Base-by-base conservation (phyloP, 257 asterid species). In the Capsicum pubescens region DNA sequence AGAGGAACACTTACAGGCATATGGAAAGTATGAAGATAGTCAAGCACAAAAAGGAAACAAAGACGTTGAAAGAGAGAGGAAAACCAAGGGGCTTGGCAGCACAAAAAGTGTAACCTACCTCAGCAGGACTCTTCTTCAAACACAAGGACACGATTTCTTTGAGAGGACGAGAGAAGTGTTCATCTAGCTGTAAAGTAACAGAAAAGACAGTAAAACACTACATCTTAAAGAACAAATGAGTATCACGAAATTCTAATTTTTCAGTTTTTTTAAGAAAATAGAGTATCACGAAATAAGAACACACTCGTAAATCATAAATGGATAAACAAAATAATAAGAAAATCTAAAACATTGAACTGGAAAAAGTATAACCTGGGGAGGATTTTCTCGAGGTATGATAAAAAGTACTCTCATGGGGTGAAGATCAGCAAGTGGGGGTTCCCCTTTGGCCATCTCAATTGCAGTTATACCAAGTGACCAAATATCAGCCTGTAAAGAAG, bases 381-480 rank as follows among this genome's bases (percentile, higher is more conserved):
- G 99, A 91, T 93, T 97, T 90, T 97, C 99, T 80, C 99, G 94
- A 85, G 99, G 99, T 85, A 97, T 97, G 81, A 97, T 97, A 87
- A 97, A 97, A 85, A 97, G 99, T 88, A 95, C 99, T 90, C 99
- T 92, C 99, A 97, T 97, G 17, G 99, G 99, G 82, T 97, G 99
- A 67, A 95, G 98, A 89, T 97, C 99, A 14, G 99, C 98, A 82
- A 97, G 97, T 68, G 99, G 99, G 86, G 99, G 99, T 85, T 97
- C 99, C 80, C 99, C 99, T 86, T 97, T 97, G 68, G 99, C 99
- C 99, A 95, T 97, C 91, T 97, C 99, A 46, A 97, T 95, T 79
- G 92, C 97, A 71, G 99, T 97, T 87, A 97, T 97, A 72, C 99
- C 99, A 68, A 97, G 89, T 88, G 99, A 97, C 99, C 99, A 97